These are phyloP conservation scores for Fusarium sp. DNA, from an alignment of 2,329 filamentous ascomycete species.

Conservation along the genomic window DNA sequence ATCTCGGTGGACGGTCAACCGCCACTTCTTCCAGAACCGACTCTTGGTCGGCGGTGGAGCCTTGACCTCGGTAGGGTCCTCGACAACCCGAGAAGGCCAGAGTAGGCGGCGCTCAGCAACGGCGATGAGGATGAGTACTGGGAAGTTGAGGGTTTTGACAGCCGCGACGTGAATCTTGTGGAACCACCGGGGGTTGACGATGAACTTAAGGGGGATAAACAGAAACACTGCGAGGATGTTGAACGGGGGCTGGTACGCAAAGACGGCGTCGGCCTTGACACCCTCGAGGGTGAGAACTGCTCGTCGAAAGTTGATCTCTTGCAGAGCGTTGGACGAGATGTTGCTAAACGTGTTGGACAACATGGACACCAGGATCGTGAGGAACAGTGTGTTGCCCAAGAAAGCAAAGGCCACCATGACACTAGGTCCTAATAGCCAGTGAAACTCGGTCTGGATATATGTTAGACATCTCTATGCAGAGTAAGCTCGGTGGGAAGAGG, in stretches of 20 bases:
- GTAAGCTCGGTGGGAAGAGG: not conserved
- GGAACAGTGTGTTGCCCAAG: constrained; percentile 86
- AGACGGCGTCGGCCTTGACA: constrained; percentile 86
- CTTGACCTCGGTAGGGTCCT: constrained; percentile 29
- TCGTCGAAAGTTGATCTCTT: constrained; percentile 86
- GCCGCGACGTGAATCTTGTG: constrained; percentile 88
- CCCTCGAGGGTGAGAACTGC: constrained; percentile 87
- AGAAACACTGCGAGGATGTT: constrained; percentile 82
- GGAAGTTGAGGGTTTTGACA: constrained; percentile 80
- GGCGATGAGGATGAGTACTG: constrained; percentile 78
- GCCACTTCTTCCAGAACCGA: constrained; percentile 75
- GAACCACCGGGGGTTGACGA: constrained; percentile 86
- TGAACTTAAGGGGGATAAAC: constrained; percentile 80
- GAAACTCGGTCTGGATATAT: constrained; percentile 70
- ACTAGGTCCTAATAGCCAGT: constrained; percentile 81
- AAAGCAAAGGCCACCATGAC: constrained; percentile 89
- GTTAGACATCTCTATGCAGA: constrained; percentile 12
- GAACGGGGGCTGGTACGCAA: constrained; percentile 85
- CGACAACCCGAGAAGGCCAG: constrained; percentile 59
- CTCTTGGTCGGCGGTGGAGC: constrained; percentile 45
- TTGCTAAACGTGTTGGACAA: constrained; percentile 85
- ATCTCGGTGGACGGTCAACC: constrained; percentile 78
- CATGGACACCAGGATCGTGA: constrained; percentile 91
- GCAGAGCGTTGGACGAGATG: constrained; percentile 79
- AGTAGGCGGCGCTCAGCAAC: constrained; percentile 77